Evolutionary conservation across 495 filamentous ascomycete genomes (phyloP), one percentile per base, ranked within the genome.

Genomic region (Aspergillus baeticus): DNA sequence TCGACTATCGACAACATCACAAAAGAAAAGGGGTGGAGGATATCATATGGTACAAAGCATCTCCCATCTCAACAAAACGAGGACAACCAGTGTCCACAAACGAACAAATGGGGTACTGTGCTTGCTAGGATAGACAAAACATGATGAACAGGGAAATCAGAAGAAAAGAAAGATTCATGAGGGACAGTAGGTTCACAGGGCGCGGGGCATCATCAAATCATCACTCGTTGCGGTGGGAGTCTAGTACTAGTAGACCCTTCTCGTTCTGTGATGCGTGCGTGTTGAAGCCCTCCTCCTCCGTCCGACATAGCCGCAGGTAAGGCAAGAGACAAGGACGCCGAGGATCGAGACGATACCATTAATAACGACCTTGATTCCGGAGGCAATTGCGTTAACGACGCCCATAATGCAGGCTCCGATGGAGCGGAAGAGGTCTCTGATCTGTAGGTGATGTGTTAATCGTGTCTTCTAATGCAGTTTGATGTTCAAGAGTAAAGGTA

Each of bases 361-460:
- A 79, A 97, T 86, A 77, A 98, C 91, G 59, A 84, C 84, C 58
- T 80, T 83, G 55, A 90, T 79, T 75, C 89, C 81, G 62, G 80
- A 78, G 49, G 87, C 90, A 70, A 95, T 87, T 65, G 83, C 88
- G 63, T 91, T 85, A 48, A 95, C 82, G 69, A 98, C 82, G 64
- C 85, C 86, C 84, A 92, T 96, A 58, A 97, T 78, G 67, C 83
- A 86, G 59, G 78, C 77, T 37, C 92, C 93, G 78, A 98, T 93
- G 59, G 91, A 83, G 61, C 79, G 88, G 81, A 94, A 85, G 76
- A 94, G 73, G 71, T 77, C 75, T 69, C 82, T 62, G 71, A 98
- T 86, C 93, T 98, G 29, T 41, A 17, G 11, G 10, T 1, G 10
- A 23, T 58, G 73, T 63, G 73, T 64, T 44, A 37, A 23, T 11